Conservation (phyloP, 106 monocot genomes). For the Apostasia ramifera region DNA sequence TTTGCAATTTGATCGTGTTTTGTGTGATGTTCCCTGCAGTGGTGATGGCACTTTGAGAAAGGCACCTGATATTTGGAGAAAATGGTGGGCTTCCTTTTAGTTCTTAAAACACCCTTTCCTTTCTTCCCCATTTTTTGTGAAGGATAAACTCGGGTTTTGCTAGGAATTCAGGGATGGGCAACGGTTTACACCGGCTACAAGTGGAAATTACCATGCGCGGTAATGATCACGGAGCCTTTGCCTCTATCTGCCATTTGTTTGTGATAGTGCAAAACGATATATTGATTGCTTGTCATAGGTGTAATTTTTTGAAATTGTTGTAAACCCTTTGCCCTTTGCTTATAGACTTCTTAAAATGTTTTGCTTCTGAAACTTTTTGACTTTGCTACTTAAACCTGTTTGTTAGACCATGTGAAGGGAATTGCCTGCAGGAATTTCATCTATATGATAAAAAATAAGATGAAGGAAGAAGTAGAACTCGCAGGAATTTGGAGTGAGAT, state of each 20-base stretch:
- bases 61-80: conserved; percentile 99
- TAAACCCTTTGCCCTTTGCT: too few relatives aligned
- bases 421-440: too few relatives aligned
- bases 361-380: too few relatives aligned
- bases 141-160: conserved; percentile 7
- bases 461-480: too few relatives aligned
- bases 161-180: conserved; percentile 98
- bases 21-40: conserved; percentile 98
- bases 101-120: background rate
- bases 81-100: conserved; percentile 48
- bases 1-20: conserved; percentile 86
- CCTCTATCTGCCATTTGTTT: background rate
- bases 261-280: too few relatives aligned
- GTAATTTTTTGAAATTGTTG: too few relatives aligned
- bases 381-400: too few relatives aligned
- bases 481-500: too few relatives aligned
- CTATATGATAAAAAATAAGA: too few relatives aligned
- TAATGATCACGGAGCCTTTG: conserved; percentile 17
- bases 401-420: too few relatives aligned
- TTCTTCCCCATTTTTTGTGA: conserved; percentile 10
- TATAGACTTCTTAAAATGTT: too few relatives aligned
- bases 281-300: too few relatives aligned
- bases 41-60: conserved; percentile 96
- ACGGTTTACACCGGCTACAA: conserved; percentile 93
- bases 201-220: conserved; percentile 93